A percentile compares a stretch with the other conserved stretches of the same genome.
Evolutionary conservation across 2,329 filamentous ascomycete genomes (phyloP).

Genomic region (Acarospora socialis): DNA sequence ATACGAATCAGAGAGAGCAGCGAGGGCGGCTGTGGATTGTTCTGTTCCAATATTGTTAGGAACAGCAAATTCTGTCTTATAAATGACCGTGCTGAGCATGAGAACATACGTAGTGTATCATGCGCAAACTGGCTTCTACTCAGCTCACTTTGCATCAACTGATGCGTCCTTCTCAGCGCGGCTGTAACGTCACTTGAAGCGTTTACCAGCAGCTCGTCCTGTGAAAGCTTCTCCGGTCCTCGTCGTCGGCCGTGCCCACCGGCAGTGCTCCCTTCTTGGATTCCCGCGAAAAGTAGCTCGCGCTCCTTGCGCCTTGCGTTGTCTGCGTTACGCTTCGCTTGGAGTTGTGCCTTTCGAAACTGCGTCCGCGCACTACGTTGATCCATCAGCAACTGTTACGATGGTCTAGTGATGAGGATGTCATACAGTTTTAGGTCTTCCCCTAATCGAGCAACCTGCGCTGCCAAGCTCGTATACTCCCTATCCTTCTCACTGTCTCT

Average conservation of each 20-base stretch:
- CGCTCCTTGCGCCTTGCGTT: slow-evolving; percentile 62
- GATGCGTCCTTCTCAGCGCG: slow-evolving; percentile 71
- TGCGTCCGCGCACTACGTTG: slow-evolving; percentile 40
- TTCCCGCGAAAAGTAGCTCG: slow-evolving; percentile 56
- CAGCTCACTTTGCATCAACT: slow-evolving; percentile 72
- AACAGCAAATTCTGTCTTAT: neutral
- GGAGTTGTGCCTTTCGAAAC: slow-evolving; percentile 71
- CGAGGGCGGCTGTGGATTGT: slow-evolving; percentile 70
- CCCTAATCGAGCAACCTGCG: slow-evolving; percentile 50
- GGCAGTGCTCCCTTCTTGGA: slow-evolving; percentile 31
- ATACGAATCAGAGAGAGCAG: slow-evolving; percentile 68
- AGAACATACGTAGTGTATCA: slow-evolving; percentile 51
- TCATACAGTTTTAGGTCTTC: slow-evolving; percentile 58
- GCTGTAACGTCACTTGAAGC: slow-evolving; percentile 74
- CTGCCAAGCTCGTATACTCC: slow-evolving; percentile 51
- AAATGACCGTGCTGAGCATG: neutral
- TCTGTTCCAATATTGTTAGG: no score
- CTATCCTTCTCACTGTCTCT: slow-evolving; percentile 42
- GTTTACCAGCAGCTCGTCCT: slow-evolving; percentile 58
- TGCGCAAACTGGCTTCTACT: slow-evolving; percentile 78
- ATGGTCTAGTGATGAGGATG: slow-evolving; percentile 9
- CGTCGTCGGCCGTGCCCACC: slow-evolving; percentile 18
- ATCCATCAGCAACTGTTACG: slow-evolving; percentile 27
- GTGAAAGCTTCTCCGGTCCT: slow-evolving; percentile 39
- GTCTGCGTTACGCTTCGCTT: slow-evolving; percentile 61